Evolutionary conservation across 1,284 basidiomycete genomes (phyloP).

Genomic region (Mycosarcoma maydis): DNA sequence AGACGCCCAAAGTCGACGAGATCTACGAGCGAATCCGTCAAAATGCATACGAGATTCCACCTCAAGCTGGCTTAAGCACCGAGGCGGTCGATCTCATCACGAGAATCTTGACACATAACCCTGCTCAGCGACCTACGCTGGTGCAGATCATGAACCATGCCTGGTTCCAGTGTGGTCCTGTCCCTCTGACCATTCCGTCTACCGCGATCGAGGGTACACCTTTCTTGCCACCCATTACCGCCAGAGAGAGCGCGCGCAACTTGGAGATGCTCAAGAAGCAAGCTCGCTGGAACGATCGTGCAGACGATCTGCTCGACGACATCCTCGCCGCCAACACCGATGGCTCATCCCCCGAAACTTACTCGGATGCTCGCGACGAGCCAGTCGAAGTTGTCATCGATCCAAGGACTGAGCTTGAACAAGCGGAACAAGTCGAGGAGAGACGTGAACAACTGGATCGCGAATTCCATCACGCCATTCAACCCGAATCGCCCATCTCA

Average conservation of each 20-base stretch:
- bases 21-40: slow-evolving; percentile 83
- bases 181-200: slow-evolving; percentile 82
- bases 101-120: slow-evolving; percentile 79
- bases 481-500: slow-evolving; percentile 92
- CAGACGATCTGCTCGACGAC: slow-evolving; percentile 47
- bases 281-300: slow-evolving; percentile 54
- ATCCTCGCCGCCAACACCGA: background rate
- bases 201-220: slow-evolving; percentile 80
- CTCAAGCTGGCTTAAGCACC: slow-evolving; percentile 77
- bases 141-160: slow-evolving; percentile 84
- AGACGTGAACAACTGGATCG: slow-evolving; percentile 73
- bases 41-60: slow-evolving; percentile 92
- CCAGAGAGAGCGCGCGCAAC: slow-evolving; percentile 50
- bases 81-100: slow-evolving; percentile 83
- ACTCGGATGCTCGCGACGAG: slow-evolving; percentile 23
- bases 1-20: slow-evolving; percentile 85
- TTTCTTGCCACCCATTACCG: slow-evolving; percentile 73
- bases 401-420: slow-evolving; percentile 45
- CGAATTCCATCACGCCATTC: slow-evolving; percentile 93
- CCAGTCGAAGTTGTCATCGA: slow-evolving; percentile 34
- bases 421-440: slow-evolving; percentile 59
- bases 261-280: slow-evolving; percentile 57
- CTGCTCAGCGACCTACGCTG: slow-evolving; percentile 78
- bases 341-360: background rate
- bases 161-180: slow-evolving; percentile 84